A percentile compares a stretch with the other conserved stretches of the same genome.
Conservation (phyloP, 2,329 filamentous ascomycete species). For the Colletotrichum kahawae region DNA sequence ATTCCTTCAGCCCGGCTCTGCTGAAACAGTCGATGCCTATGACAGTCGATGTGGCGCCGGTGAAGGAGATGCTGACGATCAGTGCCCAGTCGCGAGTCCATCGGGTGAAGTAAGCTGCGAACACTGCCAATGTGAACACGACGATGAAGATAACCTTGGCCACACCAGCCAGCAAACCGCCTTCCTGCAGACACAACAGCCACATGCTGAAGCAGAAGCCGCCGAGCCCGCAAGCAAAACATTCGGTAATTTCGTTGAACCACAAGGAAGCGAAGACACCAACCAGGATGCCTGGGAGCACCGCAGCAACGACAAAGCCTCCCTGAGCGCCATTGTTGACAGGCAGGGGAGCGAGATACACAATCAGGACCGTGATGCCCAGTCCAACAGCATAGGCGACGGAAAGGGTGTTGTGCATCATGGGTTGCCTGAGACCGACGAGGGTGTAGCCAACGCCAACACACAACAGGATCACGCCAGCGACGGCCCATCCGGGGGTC, state of each 20-base stretch:
- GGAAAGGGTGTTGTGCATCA: conserved; percentile 82
- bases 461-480: conserved; percentile 76
- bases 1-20: conserved; percentile 90
- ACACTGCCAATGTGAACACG: conserved; percentile 70
- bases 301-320: conserved; percentile 81
- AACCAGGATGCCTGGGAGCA: conserved; percentile 75
- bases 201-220: conserved; percentile 91
- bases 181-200: conserved; percentile 78
- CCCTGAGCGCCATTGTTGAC: conserved; percentile 80
- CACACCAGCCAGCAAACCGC: conserved; percentile 70
- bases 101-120: conserved; percentile 78
- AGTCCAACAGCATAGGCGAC: conserved; percentile 75
- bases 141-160: conserved; percentile 76
- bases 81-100: conserved; percentile 80
- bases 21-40: conserved; percentile 92
- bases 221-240: conserved; percentile 83
- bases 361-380: conserved; percentile 79
- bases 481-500: conserved; percentile 82
- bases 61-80: conserved; percentile 78
- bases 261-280: conserved; percentile 73
- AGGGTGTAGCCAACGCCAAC: conserved; percentile 75
- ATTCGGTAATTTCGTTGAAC: conserved; percentile 83
- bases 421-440: conserved; percentile 82
- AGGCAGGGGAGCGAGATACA: conserved; percentile 87
- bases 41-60: conserved; percentile 78